Conservation (phyloP, 148 eudicot species). For the Rhododendron williamsianum region DNA sequence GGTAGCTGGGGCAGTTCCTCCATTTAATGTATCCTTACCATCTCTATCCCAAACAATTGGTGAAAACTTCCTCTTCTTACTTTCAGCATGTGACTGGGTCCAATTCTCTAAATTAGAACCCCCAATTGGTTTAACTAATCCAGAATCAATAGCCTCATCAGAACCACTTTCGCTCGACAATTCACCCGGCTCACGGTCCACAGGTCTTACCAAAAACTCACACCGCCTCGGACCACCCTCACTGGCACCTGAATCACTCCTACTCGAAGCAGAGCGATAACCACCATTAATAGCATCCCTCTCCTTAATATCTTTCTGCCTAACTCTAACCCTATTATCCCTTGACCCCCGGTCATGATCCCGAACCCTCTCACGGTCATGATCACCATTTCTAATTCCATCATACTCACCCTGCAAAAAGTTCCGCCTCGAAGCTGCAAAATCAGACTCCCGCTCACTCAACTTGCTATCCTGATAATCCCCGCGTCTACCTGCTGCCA, state of each 20-base stretch:
- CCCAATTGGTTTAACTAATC: slow-evolving; percentile 22
- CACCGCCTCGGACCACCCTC: slow-evolving; percentile 43
- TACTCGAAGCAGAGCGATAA: slow-evolving; percentile 48
- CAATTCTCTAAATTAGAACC: slow-evolving; percentile 29
- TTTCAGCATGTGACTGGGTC: slow-evolving; percentile 27
- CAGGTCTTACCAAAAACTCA: slow-evolving; percentile 22
- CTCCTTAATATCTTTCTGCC: slow-evolving; percentile 64
- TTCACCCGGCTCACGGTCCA: slow-evolving; percentile 91
- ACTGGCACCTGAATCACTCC: slow-evolving; percentile 60
- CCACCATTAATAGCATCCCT: slow-evolving; percentile 57
- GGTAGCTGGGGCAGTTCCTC: slow-evolving; percentile 13
- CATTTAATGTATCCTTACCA: slow-evolving; percentile 26
- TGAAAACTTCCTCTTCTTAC: slow-evolving; percentile 83
- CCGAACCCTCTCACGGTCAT: slow-evolving; percentile 20
- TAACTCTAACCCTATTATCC: slow-evolving; percentile 40
- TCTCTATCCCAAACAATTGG: slow-evolving; percentile 96
- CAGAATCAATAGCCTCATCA: slow-evolving; percentile 61
- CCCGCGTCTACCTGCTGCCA: slow-evolving; percentile 76
- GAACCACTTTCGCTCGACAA: slow-evolving; percentile 88
- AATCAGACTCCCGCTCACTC: slow-evolving; percentile 46
- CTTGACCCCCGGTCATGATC: slow-evolving; percentile 16
- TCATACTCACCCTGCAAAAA: slow-evolving; percentile 34
- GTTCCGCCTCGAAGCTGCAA: slow-evolving; percentile 35
- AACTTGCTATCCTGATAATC: slow-evolving; percentile 41
- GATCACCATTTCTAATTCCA: slow-evolving; percentile 36